These are phyloP conservation scores for Hymenoscyphus occultus DNA, from an alignment of 2,329 filamentous ascomycete genomes.

Conservation along the genomic window DNA sequence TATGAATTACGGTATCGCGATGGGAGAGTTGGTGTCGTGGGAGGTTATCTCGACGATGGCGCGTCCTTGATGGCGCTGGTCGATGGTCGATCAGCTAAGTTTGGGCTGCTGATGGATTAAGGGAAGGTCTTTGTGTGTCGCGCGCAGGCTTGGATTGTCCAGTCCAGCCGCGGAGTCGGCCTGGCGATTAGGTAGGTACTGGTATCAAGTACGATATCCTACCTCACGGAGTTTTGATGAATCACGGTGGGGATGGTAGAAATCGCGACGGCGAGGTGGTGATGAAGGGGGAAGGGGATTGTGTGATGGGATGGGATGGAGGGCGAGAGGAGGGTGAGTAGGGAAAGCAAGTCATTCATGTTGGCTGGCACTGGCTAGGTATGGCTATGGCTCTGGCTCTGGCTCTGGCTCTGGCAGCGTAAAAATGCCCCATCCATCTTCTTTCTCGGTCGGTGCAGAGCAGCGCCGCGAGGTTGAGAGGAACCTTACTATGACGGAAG, in stretches of 20 bases:
- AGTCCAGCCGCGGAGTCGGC: slow-evolving; percentile 9
- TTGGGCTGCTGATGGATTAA: slow-evolving; percentile 15
- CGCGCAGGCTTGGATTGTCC: slow-evolving; percentile 11
- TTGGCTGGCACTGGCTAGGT: slow-evolving; percentile 2
- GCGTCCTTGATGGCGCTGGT: slow-evolving; percentile 15
- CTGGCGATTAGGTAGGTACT: slow-evolving; percentile 3
- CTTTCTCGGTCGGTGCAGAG: background rate
- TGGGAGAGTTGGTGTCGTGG: slow-evolving; percentile 8
- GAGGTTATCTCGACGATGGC: slow-evolving; percentile 7
- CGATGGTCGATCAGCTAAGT: slow-evolving; percentile 15
- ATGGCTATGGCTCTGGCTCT: background rate
- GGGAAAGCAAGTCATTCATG: slow-evolving; percentile 4
- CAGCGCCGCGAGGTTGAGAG: background rate
- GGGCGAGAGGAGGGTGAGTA: background rate
- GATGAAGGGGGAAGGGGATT: background rate
- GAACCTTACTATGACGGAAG: too few relatives aligned
- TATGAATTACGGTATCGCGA: slow-evolving; percentile 3
- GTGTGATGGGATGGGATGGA: background rate
- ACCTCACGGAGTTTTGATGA: slow-evolving; percentile 2
- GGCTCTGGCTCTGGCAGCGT: background rate
- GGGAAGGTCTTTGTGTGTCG: slow-evolving; percentile 17
- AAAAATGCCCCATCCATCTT: slow-evolving; percentile 4
- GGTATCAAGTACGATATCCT: background rate
- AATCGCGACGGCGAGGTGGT: background rate
- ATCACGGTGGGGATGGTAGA: background rate